Evolutionary conservation across 2,329 filamentous ascomycete species (phyloP).

Genomic region (Aspergillus hiratsukae): DNA sequence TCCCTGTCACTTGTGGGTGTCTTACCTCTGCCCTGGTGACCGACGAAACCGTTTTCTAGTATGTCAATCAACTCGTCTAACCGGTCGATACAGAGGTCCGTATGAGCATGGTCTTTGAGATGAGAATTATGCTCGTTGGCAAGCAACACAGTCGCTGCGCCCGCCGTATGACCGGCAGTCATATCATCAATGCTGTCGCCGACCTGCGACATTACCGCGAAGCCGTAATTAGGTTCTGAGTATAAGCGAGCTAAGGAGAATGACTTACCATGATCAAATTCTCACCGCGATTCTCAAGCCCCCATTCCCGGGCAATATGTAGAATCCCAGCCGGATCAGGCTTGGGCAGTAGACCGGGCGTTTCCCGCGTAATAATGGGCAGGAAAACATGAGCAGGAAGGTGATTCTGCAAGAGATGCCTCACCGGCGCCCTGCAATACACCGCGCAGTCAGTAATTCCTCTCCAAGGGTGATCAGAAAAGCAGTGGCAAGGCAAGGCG

Average conservation of each 20-base stretch:
- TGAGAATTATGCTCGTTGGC: slow-evolving; percentile 74
- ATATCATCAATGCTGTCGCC: slow-evolving; percentile 90
- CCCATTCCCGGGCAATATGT: slow-evolving; percentile 78
- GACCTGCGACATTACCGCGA: slow-evolving; percentile 30
- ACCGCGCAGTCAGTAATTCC: background rate
- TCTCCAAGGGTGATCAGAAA: background rate
- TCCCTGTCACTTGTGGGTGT: slow-evolving; percentile 6
- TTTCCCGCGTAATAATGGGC: slow-evolving; percentile 81
- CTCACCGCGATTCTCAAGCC: slow-evolving; percentile 47
- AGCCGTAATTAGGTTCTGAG: background rate
- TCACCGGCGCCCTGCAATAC: slow-evolving; percentile 35
- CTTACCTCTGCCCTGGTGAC: slow-evolving; percentile 28
- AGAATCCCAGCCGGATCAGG: slow-evolving; percentile 83
- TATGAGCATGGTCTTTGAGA: slow-evolving; percentile 67
- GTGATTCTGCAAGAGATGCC: slow-evolving; percentile 61
- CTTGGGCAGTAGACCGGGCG: slow-evolving; percentile 63
- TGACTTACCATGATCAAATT: slow-evolving; percentile 35
- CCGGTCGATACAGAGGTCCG: slow-evolving; percentile 66
- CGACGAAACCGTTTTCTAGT: slow-evolving; percentile 70
- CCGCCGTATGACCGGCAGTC: slow-evolving; percentile 75
- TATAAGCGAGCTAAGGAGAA: background rate
- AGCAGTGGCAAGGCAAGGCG: background rate
- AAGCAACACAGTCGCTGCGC: slow-evolving; percentile 85
- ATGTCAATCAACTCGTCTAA: slow-evolving; percentile 73
- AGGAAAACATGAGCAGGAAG: slow-evolving; percentile 63